A percentile compares a stretch with the other conserved stretches of the same genome.
Conservation (phyloP, 768 basidiomycete genomes). For the Candolleomyces efflorescens region DNA sequence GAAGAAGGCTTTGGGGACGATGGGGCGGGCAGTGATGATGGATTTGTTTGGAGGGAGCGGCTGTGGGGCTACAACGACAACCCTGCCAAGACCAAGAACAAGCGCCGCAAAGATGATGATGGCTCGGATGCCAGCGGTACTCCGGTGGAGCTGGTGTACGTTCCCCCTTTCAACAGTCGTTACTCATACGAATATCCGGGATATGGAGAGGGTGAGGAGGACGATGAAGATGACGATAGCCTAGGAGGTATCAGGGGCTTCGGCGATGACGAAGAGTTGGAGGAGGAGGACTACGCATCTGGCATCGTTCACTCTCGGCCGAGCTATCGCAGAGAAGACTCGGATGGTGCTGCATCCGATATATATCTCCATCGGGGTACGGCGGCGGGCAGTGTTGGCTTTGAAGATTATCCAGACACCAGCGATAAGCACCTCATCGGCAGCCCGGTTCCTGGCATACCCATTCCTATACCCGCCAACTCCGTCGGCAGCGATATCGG, state of each 20-base stretch:
- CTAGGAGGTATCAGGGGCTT: slow-evolving; percentile 4
- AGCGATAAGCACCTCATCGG: neutral
- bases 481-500: neutral
- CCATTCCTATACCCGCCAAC: slow-evolving; percentile 7
- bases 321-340: neutral
- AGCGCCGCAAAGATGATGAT: slow-evolving; percentile 17
- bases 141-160: slow-evolving; percentile 70
- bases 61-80: slow-evolving; percentile 17
- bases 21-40: slow-evolving; percentile 32
- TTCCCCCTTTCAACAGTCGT: slow-evolving; percentile 45
- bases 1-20: slow-evolving; percentile 47
- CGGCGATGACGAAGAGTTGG: slow-evolving; percentile 5
- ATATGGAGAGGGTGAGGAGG: slow-evolving; percentile 18
- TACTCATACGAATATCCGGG: slow-evolving; percentile 17
- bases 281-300: slow-evolving; percentile 7
- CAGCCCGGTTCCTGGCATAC: neutral
- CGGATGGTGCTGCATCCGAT: neutral
- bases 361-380: slow-evolving; percentile 3
- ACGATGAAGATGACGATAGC: slow-evolving; percentile 18
- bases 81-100: slow-evolving; percentile 9
- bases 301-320: neutral
- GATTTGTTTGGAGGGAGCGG: slow-evolving; percentile 18
- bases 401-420: slow-evolving; percentile 7
- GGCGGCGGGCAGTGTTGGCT: slow-evolving; percentile 6
- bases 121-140: slow-evolving; percentile 31